These are phyloP conservation scores for Vanderwaltozyma yarrowii DNA, from an alignment of 805 yeast genomes.

Conservation along the genomic window DNA sequence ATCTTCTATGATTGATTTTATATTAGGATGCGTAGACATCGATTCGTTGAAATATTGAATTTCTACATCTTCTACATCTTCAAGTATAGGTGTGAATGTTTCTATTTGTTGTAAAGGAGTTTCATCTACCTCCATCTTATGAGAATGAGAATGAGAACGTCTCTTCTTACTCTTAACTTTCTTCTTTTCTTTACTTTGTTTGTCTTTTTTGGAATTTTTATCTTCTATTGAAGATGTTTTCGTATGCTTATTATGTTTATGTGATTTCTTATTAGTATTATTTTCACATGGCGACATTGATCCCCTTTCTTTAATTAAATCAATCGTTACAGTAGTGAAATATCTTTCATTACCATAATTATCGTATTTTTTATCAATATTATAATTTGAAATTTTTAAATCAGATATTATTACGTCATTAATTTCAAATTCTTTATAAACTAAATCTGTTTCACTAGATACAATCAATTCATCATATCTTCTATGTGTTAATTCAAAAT, in stretches of 20 bases:
- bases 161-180: too few relatives aligned
- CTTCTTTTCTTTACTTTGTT: not conserved
- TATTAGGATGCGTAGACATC: not conserved
- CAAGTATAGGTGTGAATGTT: conserved; percentile 1
- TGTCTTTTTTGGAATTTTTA: not conserved
- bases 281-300: too few relatives aligned
- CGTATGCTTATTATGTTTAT: not conserved
- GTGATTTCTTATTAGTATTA: not conserved
- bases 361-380: not conserved
- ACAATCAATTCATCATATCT: conserved; percentile 10
- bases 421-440: not conserved
- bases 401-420: not conserved
- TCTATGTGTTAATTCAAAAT: conserved; percentile 19
- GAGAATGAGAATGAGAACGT: too few relatives aligned
- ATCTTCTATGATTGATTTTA: conserved; percentile 1
- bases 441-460: not conserved
- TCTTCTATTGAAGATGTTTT: not conserved
- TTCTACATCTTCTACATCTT: conserved; percentile 4
- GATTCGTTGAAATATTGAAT: not conserved
- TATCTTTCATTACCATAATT: not conserved
- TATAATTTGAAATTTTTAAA: not conserved
- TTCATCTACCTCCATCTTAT: too few relatives aligned
- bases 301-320: not conserved
- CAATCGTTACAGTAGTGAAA: not conserved
- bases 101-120: too few relatives aligned